These are phyloP conservation scores for Pseudevernia furfuracea DNA, from an alignment of 495 filamentous ascomycete species.

Conservation along the genomic window DNA sequence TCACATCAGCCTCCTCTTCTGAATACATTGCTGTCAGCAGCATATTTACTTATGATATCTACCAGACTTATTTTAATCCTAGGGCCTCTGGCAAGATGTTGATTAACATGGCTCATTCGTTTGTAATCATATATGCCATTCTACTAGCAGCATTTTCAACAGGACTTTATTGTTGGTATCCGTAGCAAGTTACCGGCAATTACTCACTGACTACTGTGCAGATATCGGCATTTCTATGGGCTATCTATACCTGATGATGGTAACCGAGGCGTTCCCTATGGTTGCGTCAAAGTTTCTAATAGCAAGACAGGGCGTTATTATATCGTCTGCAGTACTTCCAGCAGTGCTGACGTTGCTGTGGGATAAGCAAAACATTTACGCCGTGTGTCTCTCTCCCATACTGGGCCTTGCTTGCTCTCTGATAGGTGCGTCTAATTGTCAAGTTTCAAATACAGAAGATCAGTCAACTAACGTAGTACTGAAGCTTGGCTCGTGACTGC, in stretches of 20 bases:
- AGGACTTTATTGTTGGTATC: constrained; percentile 57
- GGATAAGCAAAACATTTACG: constrained; percentile 76
- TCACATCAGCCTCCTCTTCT: constrained; percentile 81
- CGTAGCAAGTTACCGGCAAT: constrained; percentile 12
- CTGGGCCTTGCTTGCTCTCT: constrained; percentile 70
- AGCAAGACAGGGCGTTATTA: constrained; percentile 58
- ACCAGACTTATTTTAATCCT: constrained; percentile 54
- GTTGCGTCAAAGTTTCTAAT: background rate
- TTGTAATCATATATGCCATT: constrained; percentile 68
- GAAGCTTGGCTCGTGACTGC: constrained; percentile 83
- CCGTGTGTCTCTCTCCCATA: constrained; percentile 63
- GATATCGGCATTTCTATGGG: constrained; percentile 60
- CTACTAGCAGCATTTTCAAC: constrained; percentile 81
- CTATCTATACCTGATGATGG: constrained; percentile 79
- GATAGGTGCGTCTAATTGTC: constrained; percentile 30
- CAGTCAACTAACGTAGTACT: background rate
- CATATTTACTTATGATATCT: constrained; percentile 91
- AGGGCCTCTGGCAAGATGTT: constrained; percentile 58
- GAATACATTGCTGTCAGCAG: constrained; percentile 89
- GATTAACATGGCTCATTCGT: constrained; percentile 76
- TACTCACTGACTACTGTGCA: background rate
- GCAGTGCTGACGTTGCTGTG: constrained; percentile 75
- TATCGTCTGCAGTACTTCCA: constrained; percentile 76
- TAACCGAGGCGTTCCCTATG: background rate
- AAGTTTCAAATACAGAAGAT: background rate